Percentiles rank a stretch among this genome's conserved stretches.
phyloP scores from a whole-genome alignment of 169 alveolate species.

The Plasmodium adleri region DNA sequence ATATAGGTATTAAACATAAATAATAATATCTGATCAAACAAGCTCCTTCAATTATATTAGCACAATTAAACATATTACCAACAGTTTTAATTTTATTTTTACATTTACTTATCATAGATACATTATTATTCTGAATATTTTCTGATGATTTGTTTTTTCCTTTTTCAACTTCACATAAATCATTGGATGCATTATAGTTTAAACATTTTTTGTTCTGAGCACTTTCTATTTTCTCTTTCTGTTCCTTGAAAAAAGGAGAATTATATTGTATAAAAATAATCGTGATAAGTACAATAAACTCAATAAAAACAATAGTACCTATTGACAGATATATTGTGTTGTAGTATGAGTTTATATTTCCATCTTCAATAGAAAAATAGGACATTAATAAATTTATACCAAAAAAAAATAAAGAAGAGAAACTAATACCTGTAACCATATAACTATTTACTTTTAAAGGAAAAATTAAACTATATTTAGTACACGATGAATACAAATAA shows the following conservation, averaged over 20 bases:
- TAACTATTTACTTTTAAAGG: conserved; percentile 25
- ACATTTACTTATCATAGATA: background rate
- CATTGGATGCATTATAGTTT: background rate
- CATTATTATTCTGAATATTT: background rate
- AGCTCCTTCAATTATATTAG: conserved; percentile 43
- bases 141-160: conserved; percentile 10
- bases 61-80: conserved; percentile 31
- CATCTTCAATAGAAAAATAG: conserved; percentile 52
- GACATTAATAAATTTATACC: conserved; percentile 23
- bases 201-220: background rate
- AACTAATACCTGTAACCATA: conserved; percentile 57
- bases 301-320: conserved; percentile 6
- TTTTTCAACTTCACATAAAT: conserved; percentile 17
- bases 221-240: conserved; percentile 25
- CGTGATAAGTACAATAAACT: background rate
- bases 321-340: conserved; percentile 26
- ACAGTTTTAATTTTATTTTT: background rate
- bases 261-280: conserved; percentile 31
- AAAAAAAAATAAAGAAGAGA: conserved; percentile 46
- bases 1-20: conserved; percentile 50
- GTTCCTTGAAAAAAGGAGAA: conserved; percentile 23
- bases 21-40: conserved; percentile 34
- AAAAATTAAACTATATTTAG: conserved; percentile 47
- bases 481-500: conserved; percentile 42
- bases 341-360: conserved; percentile 26